Evolutionary conservation across 2,329 filamentous ascomycete species (phyloP), one percentile per base, ranked within the genome.

Genomic region (Periconia sp.): DNA sequence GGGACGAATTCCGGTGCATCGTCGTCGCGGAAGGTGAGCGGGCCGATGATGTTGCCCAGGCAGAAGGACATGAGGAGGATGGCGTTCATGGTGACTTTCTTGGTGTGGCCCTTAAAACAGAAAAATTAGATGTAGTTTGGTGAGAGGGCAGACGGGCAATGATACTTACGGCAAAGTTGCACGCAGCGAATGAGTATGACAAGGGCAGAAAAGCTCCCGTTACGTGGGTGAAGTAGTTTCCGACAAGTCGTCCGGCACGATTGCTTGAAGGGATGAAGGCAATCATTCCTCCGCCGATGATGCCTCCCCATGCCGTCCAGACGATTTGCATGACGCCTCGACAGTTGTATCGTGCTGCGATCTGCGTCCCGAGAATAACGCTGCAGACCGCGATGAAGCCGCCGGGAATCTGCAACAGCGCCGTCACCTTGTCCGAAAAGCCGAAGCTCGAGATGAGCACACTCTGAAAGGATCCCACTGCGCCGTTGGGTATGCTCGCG

Each of bases 371-470:
- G 4, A 28, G 4, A 10, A 52, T 48, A 6, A 55, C 40, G 22
- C 43, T 50, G 9, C 50, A n/a, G 10, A 52, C 46, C 3, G 46
- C 46, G 22, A 55, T 46, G 16, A 48, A 46, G 3, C 52, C 52
- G n/a, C 40, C 43, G 1, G 52, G 52, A 12, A 52, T 41, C 26
- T 52, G 48, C 4, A 52, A 28, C 2, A 83, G 65, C 0, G 78
- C 79, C 4, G 81, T 82, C 1, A 75, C 73, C 5, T 81, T 68
- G 0, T 78, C 77, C 2, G 70, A 72, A 52, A 82, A 83, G 0
- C 72, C 73, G 21, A 74, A 61, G 1, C 67, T 46, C 5, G 40
- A 35, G 36, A 61, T 59, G n/a, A 61, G 47, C 9, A 57, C 34
- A 11, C 42, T 50, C 32, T 52, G 50, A 40, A 60, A 73, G 9